Evolutionary conservation across 768 basidiomycete species (phyloP).

Genomic region (Clitopilus passeckerianus): DNA sequence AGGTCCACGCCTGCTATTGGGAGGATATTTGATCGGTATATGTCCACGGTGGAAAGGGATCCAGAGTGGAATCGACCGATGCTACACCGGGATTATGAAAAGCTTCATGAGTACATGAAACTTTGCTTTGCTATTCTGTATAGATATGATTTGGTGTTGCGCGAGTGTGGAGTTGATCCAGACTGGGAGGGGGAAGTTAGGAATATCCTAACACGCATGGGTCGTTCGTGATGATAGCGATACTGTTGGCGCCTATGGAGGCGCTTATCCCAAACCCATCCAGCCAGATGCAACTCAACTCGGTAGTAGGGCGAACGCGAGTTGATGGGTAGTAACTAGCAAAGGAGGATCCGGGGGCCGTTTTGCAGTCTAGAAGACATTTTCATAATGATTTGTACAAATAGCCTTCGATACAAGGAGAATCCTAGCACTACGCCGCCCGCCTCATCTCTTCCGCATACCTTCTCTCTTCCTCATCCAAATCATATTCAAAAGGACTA

Average conservation of each 20-base stretch:
- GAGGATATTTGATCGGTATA: background rate
- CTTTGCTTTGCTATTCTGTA: conserved; percentile 29
- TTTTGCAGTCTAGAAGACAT: too few species aligned
- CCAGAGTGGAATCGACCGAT: background rate
- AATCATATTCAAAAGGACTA: background rate
- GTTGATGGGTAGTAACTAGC: too few species aligned
- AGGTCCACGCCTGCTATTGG: background rate
- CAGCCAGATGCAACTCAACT: too few species aligned
- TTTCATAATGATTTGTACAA: too few species aligned
- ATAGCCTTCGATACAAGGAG: too few species aligned
- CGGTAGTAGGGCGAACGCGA: too few species aligned
- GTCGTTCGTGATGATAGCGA: too few species aligned
- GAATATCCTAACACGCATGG: too few species aligned
- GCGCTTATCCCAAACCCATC: too few species aligned
- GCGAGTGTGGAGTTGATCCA: conserved; percentile 30
- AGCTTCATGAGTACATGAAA: conserved; percentile 28
- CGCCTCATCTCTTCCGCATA: background rate
- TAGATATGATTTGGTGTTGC: conserved; percentile 27
- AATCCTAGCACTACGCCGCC: background rate
- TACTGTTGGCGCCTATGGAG: too few species aligned
- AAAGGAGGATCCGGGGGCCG: too few species aligned
- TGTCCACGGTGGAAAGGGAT: background rate
- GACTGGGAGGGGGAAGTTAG: conserved; percentile 11
- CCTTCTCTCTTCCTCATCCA: background rate
- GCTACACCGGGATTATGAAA: conserved; percentile 15